phyloP scores from a whole-genome alignment of 305 asterid genomes.

The Solanum chacoense region DNA sequence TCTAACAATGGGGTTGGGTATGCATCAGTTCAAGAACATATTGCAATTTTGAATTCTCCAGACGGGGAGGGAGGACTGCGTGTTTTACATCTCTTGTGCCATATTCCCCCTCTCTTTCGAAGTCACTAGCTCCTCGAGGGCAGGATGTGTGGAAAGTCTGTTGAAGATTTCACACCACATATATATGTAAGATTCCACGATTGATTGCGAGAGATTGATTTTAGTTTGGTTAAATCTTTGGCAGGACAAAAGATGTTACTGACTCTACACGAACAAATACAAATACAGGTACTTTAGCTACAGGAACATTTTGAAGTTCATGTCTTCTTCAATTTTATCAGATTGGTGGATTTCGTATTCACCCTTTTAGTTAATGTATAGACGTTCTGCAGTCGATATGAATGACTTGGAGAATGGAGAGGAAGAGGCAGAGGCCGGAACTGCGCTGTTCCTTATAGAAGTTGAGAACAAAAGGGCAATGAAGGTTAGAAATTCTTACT shows the following conservation, averaged over 20 bases:
- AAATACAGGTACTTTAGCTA: conserved; percentile 5
- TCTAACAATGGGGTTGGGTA: conserved; percentile 26
- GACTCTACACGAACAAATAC: not conserved
- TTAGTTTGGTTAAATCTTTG: not conserved
- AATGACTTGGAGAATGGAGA: conserved; percentile 17
- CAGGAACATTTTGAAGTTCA: not conserved
- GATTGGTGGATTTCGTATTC: not conserved
- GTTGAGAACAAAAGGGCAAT: conserved; percentile 36
- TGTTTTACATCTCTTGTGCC: not conserved
- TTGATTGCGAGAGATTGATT: not conserved
- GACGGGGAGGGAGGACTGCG: not conserved
- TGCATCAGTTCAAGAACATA: not conserved
- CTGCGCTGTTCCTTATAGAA: conserved; percentile 32
- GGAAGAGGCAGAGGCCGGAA: conserved; percentile 27
- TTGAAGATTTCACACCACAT: not conserved
- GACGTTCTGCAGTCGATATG: not conserved
- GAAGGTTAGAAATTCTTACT: conserved; percentile 21
- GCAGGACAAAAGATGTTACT: not conserved
- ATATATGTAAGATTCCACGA: not conserved
- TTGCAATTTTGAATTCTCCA: not conserved
- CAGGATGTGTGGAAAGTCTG: not conserved
- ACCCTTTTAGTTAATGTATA: not conserved
- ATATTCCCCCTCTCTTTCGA: not conserved
- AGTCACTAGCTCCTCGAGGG: not conserved
- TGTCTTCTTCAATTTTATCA: not conserved